Conservation (phyloP, 768 basidiomycete genomes). For the Tylopilus intermedius region DNA sequence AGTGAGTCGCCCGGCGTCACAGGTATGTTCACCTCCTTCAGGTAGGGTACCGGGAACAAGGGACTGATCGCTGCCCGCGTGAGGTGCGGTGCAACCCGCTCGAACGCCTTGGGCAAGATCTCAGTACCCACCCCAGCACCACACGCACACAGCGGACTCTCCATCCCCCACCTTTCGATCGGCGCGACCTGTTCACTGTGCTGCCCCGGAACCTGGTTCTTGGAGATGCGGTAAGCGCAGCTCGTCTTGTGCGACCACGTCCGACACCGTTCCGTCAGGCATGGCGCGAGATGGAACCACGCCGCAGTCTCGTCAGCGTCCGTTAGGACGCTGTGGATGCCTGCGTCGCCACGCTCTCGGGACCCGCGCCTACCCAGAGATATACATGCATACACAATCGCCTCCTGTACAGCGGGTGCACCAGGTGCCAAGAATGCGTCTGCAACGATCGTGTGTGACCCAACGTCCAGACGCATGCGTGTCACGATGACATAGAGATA, state of each 20-base stretch:
- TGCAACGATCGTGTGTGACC: constrained; percentile 39
- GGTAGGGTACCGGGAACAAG: constrained; percentile 47
- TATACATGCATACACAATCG: neutral
- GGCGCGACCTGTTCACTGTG: constrained; percentile 17
- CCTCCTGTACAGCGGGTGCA: constrained; percentile 2
- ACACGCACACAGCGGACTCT: constrained; percentile 12
- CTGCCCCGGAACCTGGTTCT: constrained; percentile 9
- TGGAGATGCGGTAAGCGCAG: constrained; percentile 23
- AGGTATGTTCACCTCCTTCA: constrained; percentile 29
- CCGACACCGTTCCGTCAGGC: constrained; percentile 51
- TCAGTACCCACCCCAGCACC: constrained; percentile 14
- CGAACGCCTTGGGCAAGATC: constrained; percentile 30
- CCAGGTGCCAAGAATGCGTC: constrained; percentile 44
- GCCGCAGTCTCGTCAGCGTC: constrained; percentile 20
- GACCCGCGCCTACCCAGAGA: neutral
- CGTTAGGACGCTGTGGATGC: constrained; percentile 12
- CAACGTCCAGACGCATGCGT: constrained; percentile 41
- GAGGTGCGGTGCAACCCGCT: constrained; percentile 35
- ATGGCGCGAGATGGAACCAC: constrained; percentile 51
- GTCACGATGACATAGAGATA: constrained; percentile 45
- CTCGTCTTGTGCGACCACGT: constrained; percentile 47
- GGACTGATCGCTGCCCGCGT: constrained; percentile 51
- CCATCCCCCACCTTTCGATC: constrained; percentile 24
- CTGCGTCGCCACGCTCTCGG: neutral
- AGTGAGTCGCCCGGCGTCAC: neutral